Conservation (phyloP, 805 yeast genomes). For the Kazachstania kunashirensis region DNA sequence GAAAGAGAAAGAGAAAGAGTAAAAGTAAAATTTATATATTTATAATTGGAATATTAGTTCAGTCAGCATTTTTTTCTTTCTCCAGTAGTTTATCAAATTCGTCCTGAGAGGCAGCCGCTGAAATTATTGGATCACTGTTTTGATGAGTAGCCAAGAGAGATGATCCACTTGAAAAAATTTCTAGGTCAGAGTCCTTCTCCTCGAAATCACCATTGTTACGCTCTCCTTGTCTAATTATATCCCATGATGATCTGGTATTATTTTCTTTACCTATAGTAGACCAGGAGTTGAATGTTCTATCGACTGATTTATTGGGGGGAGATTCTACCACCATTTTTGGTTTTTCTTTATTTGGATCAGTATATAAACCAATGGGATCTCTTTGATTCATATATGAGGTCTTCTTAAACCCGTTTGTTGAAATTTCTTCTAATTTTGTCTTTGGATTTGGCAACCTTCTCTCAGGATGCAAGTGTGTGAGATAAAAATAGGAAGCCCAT, state of each 20-base stretch:
- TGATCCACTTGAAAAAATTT: neutral
- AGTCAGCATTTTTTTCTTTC: conserved; percentile 3
- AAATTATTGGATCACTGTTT: neutral
- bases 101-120: conserved; percentile 9
- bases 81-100: conserved; percentile 13
- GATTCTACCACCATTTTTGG: conserved; percentile 8
- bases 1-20: too few relatives aligned
- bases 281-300: conserved; percentile 32
- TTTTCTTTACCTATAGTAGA: conserved; percentile 28
- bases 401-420: conserved; percentile 2
- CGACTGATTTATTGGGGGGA: neutral
- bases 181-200: neutral
- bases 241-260: conserved; percentile 26
- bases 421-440: conserved; percentile 26
- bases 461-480: conserved; percentile 42
- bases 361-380: conserved; percentile 32
- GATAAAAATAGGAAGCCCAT: conserved; percentile 46
- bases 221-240: conserved; percentile 18
- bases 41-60: too few relatives aligned
- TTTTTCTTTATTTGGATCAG: conserved; percentile 14
- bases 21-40: too few relatives aligned
- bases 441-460: conserved; percentile 49
- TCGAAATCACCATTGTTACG: neutral
- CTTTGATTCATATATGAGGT: conserved; percentile 28
- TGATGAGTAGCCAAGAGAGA: neutral